Evolutionary conservation across 2,329 filamentous ascomycete genomes (phyloP).

Genomic region (Scytalidium sp.): DNA sequence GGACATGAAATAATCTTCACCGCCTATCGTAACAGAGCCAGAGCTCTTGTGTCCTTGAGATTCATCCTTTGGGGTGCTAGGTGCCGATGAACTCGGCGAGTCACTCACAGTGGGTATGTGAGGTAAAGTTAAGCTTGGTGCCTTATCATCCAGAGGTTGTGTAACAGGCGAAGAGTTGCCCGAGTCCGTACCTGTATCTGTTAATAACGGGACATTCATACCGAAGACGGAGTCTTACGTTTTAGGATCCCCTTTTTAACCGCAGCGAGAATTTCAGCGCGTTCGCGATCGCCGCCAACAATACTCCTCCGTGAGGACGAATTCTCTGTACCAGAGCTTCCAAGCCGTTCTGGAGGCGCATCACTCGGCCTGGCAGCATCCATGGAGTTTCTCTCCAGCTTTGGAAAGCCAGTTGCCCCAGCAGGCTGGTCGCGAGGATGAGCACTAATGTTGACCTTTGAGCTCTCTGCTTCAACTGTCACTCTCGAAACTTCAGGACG

Average conservation of each 20-base stretch:
- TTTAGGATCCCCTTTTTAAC: constrained; percentile 97
- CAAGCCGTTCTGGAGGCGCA: constrained; percentile 43
- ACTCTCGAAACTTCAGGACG: constrained; percentile 91
- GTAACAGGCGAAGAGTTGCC: constrained; percentile 68
- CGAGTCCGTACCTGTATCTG: constrained; percentile 45
- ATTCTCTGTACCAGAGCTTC: constrained; percentile 57
- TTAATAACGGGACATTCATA: constrained; percentile 26
- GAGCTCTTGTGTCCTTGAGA: constrained; percentile 62
- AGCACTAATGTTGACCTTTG: constrained; percentile 71
- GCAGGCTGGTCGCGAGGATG: constrained; percentile 65
- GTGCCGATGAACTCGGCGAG: constrained; percentile 80
- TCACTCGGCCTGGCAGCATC: constrained; percentile 56
- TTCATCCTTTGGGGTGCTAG: constrained; percentile 84
- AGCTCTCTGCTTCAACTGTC: constrained; percentile 89
- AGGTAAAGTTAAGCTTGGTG: constrained; percentile 54
- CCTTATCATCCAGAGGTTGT: constrained; percentile 54
- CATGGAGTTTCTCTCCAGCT: constrained; percentile 77
- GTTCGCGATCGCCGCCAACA: constrained; percentile 83
- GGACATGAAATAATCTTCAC: constrained; percentile 87
- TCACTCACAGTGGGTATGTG: constrained; percentile 65
- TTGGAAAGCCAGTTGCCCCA: constrained; percentile 79
- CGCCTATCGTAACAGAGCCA: constrained; percentile 67
- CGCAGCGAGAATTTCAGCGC: constrained; percentile 85
- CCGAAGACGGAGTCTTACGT: constrained; percentile 49
- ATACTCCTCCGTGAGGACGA: constrained; percentile 78